Base-by-base conservation (phyloP, 164 flowering plant genomes). In the Nymphaea colorata region DNA sequence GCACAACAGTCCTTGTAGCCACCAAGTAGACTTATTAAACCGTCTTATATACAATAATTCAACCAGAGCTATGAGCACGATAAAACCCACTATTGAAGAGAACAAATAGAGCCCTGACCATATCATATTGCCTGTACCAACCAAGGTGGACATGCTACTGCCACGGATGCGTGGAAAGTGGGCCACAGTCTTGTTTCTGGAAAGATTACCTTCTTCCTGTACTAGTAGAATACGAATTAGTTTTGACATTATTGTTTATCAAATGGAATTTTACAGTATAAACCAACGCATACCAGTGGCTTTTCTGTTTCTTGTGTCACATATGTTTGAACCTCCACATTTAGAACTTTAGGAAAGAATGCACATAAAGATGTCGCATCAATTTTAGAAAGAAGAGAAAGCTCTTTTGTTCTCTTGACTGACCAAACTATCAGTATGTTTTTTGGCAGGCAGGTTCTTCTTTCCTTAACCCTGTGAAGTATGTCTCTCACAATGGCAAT, bases 401-500 rank as follows among this genome's bases (percentile, higher is more conserved):
- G 89, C 79, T 91, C 97, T 51, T 83, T 68, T 5, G 93, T 80
- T 64, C 51, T 91, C 71, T 89, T 93, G 11, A 93, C 77, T 0
- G 98, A 94, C 97, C 98, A 93, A 66, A 93, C 76, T 65, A 93
- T 59, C 71, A 87, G 45, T 42, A 91, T 68, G 14, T 84, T 84
- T 75, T 73, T 80, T 12, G 93, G 88, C 36, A 79, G 70, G 71
- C 93, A 88, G 55, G 87, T 81, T 61, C 76, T 85, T 25, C 79
- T 75, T 17, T 84, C 89, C 47, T 76, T 77, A 10, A 80, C 53
- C 41, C 88, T 86, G 73, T 84, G 89, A 55, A 93, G 80, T 66
- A 93, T 78, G 74, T 93, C 98, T 62, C 87, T 87, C 76, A 93
- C 73, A 73, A 93, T 78, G 66, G 97, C 98, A n/a, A 91, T 66